Percentiles rank a stretch among this genome's conserved stretches.
phyloP scores from a whole-genome alignment of 805 yeast species.

The Tetrapisispora iriomotensis region DNA sequence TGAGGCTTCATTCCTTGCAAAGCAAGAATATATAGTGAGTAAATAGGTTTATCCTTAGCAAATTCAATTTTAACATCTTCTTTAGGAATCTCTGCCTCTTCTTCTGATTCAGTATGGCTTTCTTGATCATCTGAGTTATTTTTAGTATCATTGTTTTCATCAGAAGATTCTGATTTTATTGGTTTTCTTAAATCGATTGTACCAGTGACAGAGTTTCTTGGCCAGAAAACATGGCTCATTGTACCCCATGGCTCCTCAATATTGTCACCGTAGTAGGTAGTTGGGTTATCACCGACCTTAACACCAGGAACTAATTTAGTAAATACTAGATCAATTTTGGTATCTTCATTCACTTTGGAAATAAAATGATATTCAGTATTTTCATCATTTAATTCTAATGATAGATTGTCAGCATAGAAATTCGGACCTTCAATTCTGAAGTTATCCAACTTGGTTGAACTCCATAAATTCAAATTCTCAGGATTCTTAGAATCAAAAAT shows the following conservation, averaged over 20 bases:
- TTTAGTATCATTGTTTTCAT: constrained; percentile 10
- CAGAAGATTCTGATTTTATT: neutral
- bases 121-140: constrained; percentile 9
- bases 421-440: constrained; percentile 63
- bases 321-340: constrained; percentile 60
- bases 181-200: constrained; percentile 37
- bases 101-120: constrained; percentile 5
- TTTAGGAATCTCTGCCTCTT: constrained; percentile 7
- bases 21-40: constrained; percentile 90
- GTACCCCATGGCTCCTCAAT: constrained; percentile 86
- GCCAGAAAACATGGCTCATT: constrained; percentile 97
- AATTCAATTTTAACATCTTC: constrained; percentile 11
- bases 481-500: constrained; percentile 36
- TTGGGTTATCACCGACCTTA: constrained; percentile 84
- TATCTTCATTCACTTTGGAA: constrained; percentile 58
- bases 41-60: constrained; percentile 22
- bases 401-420: constrained; percentile 67
- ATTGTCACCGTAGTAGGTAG: constrained; percentile 80
- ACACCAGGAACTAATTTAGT: constrained; percentile 64
- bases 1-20: constrained; percentile 99
- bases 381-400: constrained; percentile 50
- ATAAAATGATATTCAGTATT: constrained; percentile 44
- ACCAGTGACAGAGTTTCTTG: constrained; percentile 70
- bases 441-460: constrained; percentile 80
- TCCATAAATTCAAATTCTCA: constrained; percentile 49